Evolutionary conservation across 2,329 filamentous ascomycete genomes (phyloP).

Genomic region (Penicillium sp.): DNA sequence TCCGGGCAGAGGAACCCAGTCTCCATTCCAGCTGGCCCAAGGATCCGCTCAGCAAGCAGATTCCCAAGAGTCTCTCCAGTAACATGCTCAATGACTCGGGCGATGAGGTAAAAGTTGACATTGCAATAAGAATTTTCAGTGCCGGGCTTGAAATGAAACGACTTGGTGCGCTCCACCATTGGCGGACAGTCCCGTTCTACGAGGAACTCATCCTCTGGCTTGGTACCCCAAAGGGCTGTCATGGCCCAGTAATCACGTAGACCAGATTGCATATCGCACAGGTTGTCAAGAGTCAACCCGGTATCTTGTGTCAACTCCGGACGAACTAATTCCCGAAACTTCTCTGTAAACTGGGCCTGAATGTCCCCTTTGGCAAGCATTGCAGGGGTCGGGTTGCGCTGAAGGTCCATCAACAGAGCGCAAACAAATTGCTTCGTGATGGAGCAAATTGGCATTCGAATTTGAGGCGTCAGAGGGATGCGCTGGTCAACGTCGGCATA

Average conservation of each 20-base stretch:
- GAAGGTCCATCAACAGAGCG: constrained; percentile 37
- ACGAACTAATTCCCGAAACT: constrained; percentile 26
- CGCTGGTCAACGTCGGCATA: constrained; percentile 45
- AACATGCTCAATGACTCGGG: constrained; percentile 40
- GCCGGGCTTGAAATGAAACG: constrained; percentile 47
- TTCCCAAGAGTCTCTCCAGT: constrained; percentile 36
- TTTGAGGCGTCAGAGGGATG: constrained; percentile 38
- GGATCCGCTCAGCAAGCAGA: constrained; percentile 41
- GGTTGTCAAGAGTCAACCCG: constrained; percentile 37
- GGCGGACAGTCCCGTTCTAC: constrained; percentile 30
- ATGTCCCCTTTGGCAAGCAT: constrained; percentile 31
- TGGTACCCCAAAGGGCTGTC: constrained; percentile 45
- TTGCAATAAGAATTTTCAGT: constrained; percentile 49
- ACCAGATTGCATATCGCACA: constrained; percentile 47
- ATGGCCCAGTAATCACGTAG: constrained; percentile 50
- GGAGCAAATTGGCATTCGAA: constrained; percentile 48
- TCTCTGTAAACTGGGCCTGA: constrained; percentile 31
- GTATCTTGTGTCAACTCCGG: constrained; percentile 24
- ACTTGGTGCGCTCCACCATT: constrained; percentile 33
- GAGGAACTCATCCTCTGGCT: constrained; percentile 43
- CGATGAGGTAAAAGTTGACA: constrained; percentile 46
- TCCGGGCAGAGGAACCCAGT: constrained; percentile 42
- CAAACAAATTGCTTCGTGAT: constrained; percentile 51
- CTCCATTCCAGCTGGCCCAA: constrained; percentile 45
- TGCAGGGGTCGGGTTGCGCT: constrained; percentile 32